Percentiles rank a stretch among this genome's conserved stretches.
phyloP scores from a whole-genome alignment of 2,329 filamentous ascomycete genomes.

The Hypoxylon sp. region DNA sequence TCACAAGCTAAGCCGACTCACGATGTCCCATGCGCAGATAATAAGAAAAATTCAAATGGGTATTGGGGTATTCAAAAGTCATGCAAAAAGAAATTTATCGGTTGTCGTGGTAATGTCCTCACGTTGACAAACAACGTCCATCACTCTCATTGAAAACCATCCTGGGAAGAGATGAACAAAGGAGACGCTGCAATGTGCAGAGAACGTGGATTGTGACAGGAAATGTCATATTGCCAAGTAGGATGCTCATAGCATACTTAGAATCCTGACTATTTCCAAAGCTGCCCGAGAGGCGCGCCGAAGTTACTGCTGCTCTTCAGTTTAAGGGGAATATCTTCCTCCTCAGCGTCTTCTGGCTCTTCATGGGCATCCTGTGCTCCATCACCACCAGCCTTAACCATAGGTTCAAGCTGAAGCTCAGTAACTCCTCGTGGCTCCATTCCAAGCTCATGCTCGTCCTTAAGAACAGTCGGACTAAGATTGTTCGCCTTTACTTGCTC shows the following conservation, averaged over 20 bases:
- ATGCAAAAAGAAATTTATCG: constrained; percentile 28
- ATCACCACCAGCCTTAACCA: constrained; percentile 28
- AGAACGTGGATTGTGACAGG: constrained; percentile 19
- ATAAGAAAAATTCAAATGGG: constrained; percentile 31
- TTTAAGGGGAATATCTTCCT: constrained; percentile 45
- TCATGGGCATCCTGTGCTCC: constrained; percentile 32
- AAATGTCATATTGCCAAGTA: constrained; percentile 1
- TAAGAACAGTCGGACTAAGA: constrained; percentile 62
- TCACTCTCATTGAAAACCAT: constrained; percentile 8
- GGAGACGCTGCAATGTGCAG: constrained; percentile 16
- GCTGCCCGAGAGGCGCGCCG: constrained; percentile 50
- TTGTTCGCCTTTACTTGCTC: constrained; percentile 63
- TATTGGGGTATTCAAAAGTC: constrained; percentile 43
- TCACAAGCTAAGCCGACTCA: constrained; percentile 29
- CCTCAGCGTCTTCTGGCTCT: constrained; percentile 32
- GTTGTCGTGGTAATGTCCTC: constrained; percentile 3
- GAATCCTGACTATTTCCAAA: constrained; percentile 29
- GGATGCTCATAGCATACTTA: neutral
- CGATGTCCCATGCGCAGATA: constrained; percentile 26
- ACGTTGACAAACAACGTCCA: constrained; percentile 17
- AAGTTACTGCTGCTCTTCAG: constrained; percentile 50
- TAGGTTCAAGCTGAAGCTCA: constrained; percentile 14
- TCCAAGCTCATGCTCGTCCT: constrained; percentile 40
- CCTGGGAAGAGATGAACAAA: constrained; percentile 22
- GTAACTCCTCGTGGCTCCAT: constrained; percentile 23